Evolutionary conservation across 768 basidiomycete genomes (phyloP).

Genomic region (Mycena haematopus): DNA sequence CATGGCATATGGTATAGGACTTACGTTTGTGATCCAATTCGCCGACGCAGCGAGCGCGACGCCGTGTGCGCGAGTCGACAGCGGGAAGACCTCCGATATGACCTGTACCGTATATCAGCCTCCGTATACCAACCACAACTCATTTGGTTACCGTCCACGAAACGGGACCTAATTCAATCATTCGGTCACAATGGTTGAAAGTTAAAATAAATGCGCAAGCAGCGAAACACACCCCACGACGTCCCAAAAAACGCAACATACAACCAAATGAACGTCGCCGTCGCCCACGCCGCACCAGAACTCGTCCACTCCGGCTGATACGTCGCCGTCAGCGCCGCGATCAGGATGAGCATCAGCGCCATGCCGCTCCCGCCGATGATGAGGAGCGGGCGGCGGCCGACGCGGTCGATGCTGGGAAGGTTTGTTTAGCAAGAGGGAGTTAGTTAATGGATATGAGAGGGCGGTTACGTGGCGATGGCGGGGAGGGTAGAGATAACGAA

Average conservation of each 20-base stretch:
- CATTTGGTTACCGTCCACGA: slow-evolving; percentile 32
- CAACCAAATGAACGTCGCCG: slow-evolving; percentile 45
- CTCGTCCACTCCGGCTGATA: slow-evolving; percentile 34
- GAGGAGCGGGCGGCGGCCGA: slow-evolving; percentile 47
- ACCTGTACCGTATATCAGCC: slow-evolving; percentile 22
- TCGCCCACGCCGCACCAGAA: slow-evolving; percentile 36
- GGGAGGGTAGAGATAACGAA: slow-evolving; percentile 20
- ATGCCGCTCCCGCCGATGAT: slow-evolving; percentile 48
- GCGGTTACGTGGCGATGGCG: slow-evolving; percentile 15
- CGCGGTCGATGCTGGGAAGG: slow-evolving; percentile 36
- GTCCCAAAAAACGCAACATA: slow-evolving; percentile 46
- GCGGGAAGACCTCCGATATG: slow-evolving; percentile 49
- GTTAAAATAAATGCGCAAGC: background rate
- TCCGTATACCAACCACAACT: background rate
- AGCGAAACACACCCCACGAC: slow-evolving; percentile 38
- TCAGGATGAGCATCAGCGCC: slow-evolving; percentile 32
- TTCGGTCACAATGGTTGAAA: slow-evolving; percentile 13
- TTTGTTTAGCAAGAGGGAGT: background rate
- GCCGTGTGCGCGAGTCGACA: slow-evolving; percentile 48
- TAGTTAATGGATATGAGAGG: too few species aligned
- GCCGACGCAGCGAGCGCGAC: slow-evolving; percentile 48
- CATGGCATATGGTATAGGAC: background rate
- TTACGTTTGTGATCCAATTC: slow-evolving; percentile 46
- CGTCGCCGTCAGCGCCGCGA: slow-evolving; percentile 23
- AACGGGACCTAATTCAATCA: slow-evolving; percentile 24